A percentile compares a stretch with the other conserved stretches of the same genome.
Evolutionary conservation across 2,329 filamentous ascomycete genomes (phyloP).

Genomic region (Grosmannia penicillata): DNA sequence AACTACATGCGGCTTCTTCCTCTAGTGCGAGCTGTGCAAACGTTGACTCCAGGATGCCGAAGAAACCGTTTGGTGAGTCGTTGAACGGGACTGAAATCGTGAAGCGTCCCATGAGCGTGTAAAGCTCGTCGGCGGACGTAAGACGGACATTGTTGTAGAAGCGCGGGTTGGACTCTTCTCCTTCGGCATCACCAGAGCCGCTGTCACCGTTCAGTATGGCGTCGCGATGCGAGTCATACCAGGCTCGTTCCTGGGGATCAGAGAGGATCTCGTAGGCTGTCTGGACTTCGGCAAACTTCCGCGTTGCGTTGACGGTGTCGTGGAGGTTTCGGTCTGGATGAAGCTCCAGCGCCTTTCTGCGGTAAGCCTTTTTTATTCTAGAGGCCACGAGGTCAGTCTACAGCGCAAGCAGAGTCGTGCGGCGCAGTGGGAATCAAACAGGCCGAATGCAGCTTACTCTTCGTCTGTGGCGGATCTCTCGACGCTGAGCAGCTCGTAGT

Average conservation of each 20-base stretch:
- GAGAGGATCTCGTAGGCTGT: slow-evolving; percentile 92
- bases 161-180: slow-evolving; percentile 21
- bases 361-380: slow-evolving; percentile 88
- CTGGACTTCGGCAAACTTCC: slow-evolving; percentile 80
- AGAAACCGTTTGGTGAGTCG: slow-evolving; percentile 73
- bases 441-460: slow-evolving; percentile 50
- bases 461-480: slow-evolving; percentile 62
- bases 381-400: background rate
- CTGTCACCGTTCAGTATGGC: slow-evolving; percentile 60
- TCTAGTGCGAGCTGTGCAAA: slow-evolving; percentile 73
- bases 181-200: slow-evolving; percentile 22
- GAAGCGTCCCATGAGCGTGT: slow-evolving; percentile 66
- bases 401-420: background rate
- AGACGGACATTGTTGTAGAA: slow-evolving; percentile 51
- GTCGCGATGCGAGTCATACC: slow-evolving; percentile 92
- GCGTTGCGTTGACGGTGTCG: slow-evolving; percentile 67
- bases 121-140: slow-evolving; percentile 69
- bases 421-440: too few relatives aligned
- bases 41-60: slow-evolving; percentile 57
- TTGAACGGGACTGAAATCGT: slow-evolving; percentile 67
- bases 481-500: slow-evolving; percentile 73
- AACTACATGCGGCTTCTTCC: slow-evolving; percentile 60
- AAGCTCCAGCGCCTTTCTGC: slow-evolving; percentile 76
- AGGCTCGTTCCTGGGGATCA: slow-evolving; percentile 86
- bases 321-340: slow-evolving; percentile 91